A percentile compares a stretch with the other conserved stretches of the same genome.
Conservation (phyloP, 352 stramenopile species). For the Phytophthora uliginosa region DNA sequence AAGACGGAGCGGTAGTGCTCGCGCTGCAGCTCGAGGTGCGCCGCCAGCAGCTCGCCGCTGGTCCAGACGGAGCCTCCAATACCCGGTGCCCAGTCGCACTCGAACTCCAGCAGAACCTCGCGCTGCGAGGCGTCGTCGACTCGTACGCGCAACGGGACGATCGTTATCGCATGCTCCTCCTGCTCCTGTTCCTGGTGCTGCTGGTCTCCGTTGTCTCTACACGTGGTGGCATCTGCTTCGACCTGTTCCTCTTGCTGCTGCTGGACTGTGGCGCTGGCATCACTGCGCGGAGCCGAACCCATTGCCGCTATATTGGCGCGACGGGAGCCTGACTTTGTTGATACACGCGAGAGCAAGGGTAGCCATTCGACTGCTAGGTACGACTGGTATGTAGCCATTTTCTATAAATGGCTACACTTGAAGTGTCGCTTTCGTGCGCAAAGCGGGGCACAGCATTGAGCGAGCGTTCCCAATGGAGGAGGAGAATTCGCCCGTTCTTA, state of each 20-base stretch:
- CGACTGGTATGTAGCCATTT: conserved; percentile 1
- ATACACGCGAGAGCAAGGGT: not conserved
- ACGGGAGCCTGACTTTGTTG: not conserved
- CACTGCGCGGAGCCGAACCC: conserved; percentile 15
- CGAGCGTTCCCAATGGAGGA: not conserved
- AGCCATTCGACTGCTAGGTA: not conserved
- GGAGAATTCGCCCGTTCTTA: not conserved
- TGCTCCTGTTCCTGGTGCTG: conserved; percentile 12
- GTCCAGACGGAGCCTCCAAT: conserved; percentile 90
- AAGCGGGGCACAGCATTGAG: not conserved
- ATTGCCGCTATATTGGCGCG: conserved; percentile 9
- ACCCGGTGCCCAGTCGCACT: conserved; percentile 84
- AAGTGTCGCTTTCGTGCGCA: not conserved
- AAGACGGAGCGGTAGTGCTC: conserved; percentile 62
- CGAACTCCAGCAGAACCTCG: conserved; percentile 58
- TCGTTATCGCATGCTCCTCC: conserved; percentile 25
- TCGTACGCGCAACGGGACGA: conserved; percentile 61
- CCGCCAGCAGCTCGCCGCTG: conserved; percentile 77
- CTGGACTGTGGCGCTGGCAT: not conserved
- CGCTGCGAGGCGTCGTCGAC: conserved; percentile 42
- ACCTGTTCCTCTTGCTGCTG: conserved; percentile 22
- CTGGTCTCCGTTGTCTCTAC: conserved; percentile 14
- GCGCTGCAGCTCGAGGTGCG: conserved; percentile 67
- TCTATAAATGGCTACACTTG: conserved; percentile 7
- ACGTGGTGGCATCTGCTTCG: not conserved